phyloP scores from a whole-genome alignment of 257 asterid species.

The Solanum pennellii region DNA sequence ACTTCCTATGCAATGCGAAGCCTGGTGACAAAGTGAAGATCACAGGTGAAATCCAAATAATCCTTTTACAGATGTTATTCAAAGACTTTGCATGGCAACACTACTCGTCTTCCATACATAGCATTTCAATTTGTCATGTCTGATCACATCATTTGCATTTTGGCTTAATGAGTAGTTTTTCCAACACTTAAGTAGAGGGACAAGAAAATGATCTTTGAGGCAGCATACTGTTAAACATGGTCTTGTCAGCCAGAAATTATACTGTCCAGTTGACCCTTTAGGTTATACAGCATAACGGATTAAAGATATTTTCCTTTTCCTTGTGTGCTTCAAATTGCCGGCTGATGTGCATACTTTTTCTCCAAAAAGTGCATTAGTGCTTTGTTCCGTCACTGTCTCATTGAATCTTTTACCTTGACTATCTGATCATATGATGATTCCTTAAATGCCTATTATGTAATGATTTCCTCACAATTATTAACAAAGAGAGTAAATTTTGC shows the following conservation, averaged over 20 bases:
- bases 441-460: not conserved
- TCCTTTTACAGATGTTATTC: not conserved
- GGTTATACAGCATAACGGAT: not conserved
- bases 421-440: not conserved
- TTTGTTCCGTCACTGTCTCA: not conserved
- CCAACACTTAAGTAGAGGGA: not conserved
- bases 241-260: not conserved
- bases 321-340: not conserved
- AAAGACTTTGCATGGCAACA: not conserved
- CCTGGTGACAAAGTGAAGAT: constrained; percentile 85
- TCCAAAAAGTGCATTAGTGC: not conserved
- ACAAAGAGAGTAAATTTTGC: not conserved
- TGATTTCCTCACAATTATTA: not conserved
- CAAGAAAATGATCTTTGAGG: not conserved
- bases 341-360: not conserved
- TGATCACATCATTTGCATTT: not conserved
- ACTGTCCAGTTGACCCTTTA: not conserved
- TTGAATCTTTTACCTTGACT: not conserved
- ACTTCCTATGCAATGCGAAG: constrained; percentile 75
- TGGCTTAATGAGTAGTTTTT: not conserved
- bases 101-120: not conserved
- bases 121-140: not conserved
- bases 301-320: not conserved
- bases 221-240: not conserved
- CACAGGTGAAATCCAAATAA: constrained; percentile 38